phyloP scores from a whole-genome alignment of 495 filamentous ascomycete genomes.

The Aspergillus bridgeri region DNA sequence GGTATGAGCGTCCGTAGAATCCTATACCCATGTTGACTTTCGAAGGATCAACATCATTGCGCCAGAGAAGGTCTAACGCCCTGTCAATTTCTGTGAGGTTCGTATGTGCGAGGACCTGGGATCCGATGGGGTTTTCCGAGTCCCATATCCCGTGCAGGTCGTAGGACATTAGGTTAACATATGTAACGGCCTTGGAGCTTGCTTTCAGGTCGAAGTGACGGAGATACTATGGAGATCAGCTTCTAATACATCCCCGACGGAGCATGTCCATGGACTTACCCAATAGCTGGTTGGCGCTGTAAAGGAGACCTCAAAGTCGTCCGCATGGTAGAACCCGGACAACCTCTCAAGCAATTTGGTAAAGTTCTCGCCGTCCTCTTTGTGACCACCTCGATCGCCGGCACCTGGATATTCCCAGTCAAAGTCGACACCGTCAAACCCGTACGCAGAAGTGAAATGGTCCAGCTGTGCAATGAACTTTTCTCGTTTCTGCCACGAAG shows the following conservation, averaged over 20 bases:
- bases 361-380: conserved; percentile 40
- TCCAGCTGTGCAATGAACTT: conserved; percentile 36
- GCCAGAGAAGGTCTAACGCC: conserved; percentile 49
- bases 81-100: conserved; percentile 56
- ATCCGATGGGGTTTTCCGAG: conserved; percentile 20
- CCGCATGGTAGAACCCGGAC: too few species aligned
- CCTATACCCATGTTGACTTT: conserved; percentile 48
- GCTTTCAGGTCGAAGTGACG: conserved; percentile 29
- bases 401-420: conserved; percentile 28
- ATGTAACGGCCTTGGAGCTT: conserved; percentile 44
- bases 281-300: conserved; percentile 41
- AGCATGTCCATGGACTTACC: conserved; percentile 8
- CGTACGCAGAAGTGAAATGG: conserved; percentile 37
- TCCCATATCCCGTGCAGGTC: conserved; percentile 35
- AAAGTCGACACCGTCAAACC: conserved; percentile 52
- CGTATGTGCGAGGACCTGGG: conserved; percentile 42
- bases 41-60: conserved; percentile 38
- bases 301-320: conserved; percentile 31
- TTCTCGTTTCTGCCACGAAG: conserved; percentile 17
- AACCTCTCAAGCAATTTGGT: conserved; percentile 25
- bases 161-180: conserved; percentile 42
- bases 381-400: conserved; percentile 39
- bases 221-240: conserved; percentile 3
- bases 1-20: conserved; percentile 51
- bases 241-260: background rate